Conservation (phyloP, 495 filamentous ascomycete genomes). For the Aspergillus affinis region DNA sequence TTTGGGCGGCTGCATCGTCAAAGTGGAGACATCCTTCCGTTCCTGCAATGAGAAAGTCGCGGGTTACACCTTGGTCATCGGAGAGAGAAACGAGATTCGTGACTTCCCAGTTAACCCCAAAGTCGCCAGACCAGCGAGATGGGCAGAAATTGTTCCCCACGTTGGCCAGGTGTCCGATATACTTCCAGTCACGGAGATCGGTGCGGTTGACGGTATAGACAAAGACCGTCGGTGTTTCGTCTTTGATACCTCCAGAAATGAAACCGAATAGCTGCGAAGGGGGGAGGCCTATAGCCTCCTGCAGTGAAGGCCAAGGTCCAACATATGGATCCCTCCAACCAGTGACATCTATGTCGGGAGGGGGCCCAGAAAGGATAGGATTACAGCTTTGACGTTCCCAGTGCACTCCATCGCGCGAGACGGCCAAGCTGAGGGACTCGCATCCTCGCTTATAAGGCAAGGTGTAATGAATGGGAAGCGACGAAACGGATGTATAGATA, state of each 20-base stretch:
- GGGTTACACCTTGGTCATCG: slow-evolving; percentile 28
- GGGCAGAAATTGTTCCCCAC: slow-evolving; percentile 42
- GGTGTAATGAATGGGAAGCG: slow-evolving; percentile 48
- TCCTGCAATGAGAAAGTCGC: slow-evolving; percentile 51
- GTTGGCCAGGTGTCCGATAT: slow-evolving; percentile 46
- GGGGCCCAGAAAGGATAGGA: slow-evolving; percentile 45
- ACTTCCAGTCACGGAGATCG: slow-evolving; percentile 51
- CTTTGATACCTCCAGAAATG: slow-evolving; percentile 51
- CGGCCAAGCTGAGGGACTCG: slow-evolving; percentile 49
- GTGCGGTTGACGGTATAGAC: slow-evolving; percentile 48
- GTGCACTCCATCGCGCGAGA: slow-evolving; percentile 48
- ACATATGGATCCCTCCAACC: slow-evolving; percentile 56
- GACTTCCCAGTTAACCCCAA: slow-evolving; percentile 57
- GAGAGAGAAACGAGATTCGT: slow-evolving; percentile 47
- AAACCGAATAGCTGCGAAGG: slow-evolving; percentile 45
- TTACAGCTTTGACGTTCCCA: slow-evolving; percentile 51
- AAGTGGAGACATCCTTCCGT: slow-evolving; percentile 41
- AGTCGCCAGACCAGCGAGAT: slow-evolving; percentile 45
- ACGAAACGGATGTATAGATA: slow-evolving; percentile 51
- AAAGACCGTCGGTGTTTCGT: slow-evolving; percentile 46
- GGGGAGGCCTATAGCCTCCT: slow-evolving; percentile 29
- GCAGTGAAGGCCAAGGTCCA: slow-evolving; percentile 39
- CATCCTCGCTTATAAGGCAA: slow-evolving; percentile 45
- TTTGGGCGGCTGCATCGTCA: neutral
- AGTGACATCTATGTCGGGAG: slow-evolving; percentile 46